These are phyloP conservation scores for Mortierella sp. DNA, from an alignment of 371 early-diverging fungal genomes.

Conservation along the genomic window DNA sequence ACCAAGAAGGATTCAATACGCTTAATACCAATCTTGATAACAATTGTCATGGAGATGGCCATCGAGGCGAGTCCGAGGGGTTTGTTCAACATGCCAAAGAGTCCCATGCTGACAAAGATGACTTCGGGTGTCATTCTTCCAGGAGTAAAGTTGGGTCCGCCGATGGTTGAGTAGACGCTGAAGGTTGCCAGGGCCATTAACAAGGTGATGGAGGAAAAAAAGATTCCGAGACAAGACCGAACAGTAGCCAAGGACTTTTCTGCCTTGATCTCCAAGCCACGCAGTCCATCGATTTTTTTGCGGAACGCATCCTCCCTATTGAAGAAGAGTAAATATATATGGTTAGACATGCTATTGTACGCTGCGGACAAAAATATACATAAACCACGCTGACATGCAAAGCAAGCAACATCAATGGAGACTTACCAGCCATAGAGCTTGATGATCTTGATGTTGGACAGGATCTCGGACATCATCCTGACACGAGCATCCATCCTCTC, in stretches of 20 bases:
- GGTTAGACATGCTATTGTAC: constrained; percentile 23
- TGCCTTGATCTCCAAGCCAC: neutral
- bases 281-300: constrained; percentile 30
- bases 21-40: constrained; percentile 82
- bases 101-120: constrained; percentile 91
- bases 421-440: constrained; percentile 64
- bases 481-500: constrained; percentile 34
- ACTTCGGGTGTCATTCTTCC: constrained; percentile 78
- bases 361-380: neutral
- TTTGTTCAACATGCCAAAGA: constrained; percentile 94
- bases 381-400: too few species aligned
- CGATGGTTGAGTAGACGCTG: constrained; percentile 77
- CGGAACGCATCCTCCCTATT: constrained; percentile 63
- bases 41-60: constrained; percentile 72
- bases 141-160: constrained; percentile 56
- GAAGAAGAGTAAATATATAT: constrained; percentile 15
- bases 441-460: constrained; percentile 37
- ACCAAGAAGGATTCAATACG: constrained; percentile 82
- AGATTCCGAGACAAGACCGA: constrained; percentile 63
- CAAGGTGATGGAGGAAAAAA: constrained; percentile 64
- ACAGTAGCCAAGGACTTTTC: constrained; percentile 23
- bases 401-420: constrained; percentile 59
- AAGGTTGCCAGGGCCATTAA: constrained; percentile 90
- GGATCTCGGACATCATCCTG: constrained; percentile 31
- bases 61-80: constrained; percentile 84